Evolutionary conservation across 768 basidiomycete genomes (phyloP).

Genomic region (Cyclocybe aegerita): DNA sequence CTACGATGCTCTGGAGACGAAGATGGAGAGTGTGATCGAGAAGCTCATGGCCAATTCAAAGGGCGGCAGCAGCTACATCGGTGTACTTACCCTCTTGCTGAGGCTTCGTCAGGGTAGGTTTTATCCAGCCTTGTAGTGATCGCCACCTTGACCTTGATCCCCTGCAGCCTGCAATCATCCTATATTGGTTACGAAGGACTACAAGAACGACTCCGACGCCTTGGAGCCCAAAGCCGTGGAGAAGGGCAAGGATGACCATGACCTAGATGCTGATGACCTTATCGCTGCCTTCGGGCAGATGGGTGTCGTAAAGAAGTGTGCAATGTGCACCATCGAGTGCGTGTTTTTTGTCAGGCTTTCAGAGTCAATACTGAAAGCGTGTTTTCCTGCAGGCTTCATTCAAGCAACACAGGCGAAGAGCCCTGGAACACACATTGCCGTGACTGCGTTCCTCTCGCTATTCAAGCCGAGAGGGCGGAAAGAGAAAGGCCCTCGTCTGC

Average conservation of each 20-base stretch:
- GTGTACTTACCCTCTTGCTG: slow-evolving; percentile 68
- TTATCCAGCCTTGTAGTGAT: not conserved
- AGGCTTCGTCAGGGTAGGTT: slow-evolving; percentile 84
- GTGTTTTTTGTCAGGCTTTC: slow-evolving; percentile 22
- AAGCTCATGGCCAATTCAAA: slow-evolving; percentile 57
- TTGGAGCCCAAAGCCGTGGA: slow-evolving; percentile 62
- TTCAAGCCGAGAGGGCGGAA: slow-evolving; percentile 45
- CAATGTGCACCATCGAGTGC: slow-evolving; percentile 73
- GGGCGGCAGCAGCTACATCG: slow-evolving; percentile 64
- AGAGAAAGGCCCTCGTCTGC: slow-evolving; percentile 71
- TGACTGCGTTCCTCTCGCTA: slow-evolving; percentile 57
- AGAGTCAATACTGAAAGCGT: not conserved
- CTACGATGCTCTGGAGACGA: slow-evolving; percentile 69
- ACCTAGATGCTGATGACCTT: slow-evolving; percentile 71
- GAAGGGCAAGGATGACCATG: slow-evolving; percentile 47
- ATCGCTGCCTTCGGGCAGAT: slow-evolving; percentile 71
- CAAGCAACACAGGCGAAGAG: slow-evolving; percentile 35
- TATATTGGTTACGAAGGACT: slow-evolving; percentile 74
- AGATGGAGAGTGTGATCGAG: slow-evolving; percentile 66
- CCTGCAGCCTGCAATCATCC: slow-evolving; percentile 87
- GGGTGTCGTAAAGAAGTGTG: slow-evolving; percentile 71
- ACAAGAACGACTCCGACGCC: slow-evolving; percentile 72
- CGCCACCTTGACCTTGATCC: not conserved
- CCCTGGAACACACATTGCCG: slow-evolving; percentile 51
- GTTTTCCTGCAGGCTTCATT: slow-evolving; percentile 31